These are phyloP conservation scores for Pichia kluyveri DNA, from an alignment of 805 yeast species.

Conservation along the genomic window DNA sequence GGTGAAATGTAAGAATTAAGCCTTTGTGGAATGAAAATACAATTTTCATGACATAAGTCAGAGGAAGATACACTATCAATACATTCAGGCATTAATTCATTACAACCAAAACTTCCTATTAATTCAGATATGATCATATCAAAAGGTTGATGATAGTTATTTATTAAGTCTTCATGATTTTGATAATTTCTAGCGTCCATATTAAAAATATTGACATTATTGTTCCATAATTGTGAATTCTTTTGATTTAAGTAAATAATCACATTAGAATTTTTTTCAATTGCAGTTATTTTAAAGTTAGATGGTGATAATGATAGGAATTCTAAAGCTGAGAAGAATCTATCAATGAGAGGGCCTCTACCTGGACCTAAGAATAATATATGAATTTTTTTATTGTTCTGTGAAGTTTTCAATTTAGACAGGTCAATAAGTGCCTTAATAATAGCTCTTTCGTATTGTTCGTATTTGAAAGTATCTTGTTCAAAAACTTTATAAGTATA, in stretches of 20 bases:
- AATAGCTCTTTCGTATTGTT: constrained; percentile 58
- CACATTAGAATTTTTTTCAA: constrained; percentile 69
- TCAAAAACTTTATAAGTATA: constrained; percentile 64
- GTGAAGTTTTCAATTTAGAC: constrained; percentile 5
- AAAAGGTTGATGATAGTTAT: neutral
- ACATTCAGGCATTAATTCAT: constrained; percentile 84
- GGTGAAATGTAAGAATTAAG: constrained; percentile 62
- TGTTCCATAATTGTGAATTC: constrained; percentile 45
- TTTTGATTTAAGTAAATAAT: constrained; percentile 38
- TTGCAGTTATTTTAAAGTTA: constrained; percentile 37
- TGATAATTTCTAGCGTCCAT: constrained; percentile 53
- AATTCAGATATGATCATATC: constrained; percentile 65
- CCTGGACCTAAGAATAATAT: constrained; percentile 81
- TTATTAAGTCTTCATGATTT: neutral
- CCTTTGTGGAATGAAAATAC: constrained; percentile 54
- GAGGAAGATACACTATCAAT: constrained; percentile 33
- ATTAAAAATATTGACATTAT: constrained; percentile 39
- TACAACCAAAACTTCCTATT: constrained; percentile 87
- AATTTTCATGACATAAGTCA: constrained; percentile 29
- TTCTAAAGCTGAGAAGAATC: constrained; percentile 34
- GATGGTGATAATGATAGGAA: constrained; percentile 20
- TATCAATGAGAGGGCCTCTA: constrained; percentile 68
- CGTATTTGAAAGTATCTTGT: constrained; percentile 59
- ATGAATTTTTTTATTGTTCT: neutral
- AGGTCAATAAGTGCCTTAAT: constrained; percentile 39